Evolutionary conservation across 225 moss, liverwort and hornwort genomes (phyloP).

Genomic region (Lunularia cruciata): DNA sequence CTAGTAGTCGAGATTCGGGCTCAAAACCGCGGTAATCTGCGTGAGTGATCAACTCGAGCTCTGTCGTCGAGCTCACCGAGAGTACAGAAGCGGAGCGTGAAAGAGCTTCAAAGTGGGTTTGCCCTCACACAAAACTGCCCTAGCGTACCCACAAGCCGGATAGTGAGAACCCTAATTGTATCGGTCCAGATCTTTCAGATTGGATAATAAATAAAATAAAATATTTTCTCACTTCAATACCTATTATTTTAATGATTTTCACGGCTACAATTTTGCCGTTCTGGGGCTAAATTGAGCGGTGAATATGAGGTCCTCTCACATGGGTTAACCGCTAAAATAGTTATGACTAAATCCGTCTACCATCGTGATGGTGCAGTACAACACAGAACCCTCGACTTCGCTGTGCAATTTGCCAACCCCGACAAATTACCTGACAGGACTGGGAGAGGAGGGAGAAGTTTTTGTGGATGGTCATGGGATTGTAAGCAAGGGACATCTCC

Average conservation of each 20-base stretch:
- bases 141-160: slow-evolving; percentile 1
- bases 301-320: no score
- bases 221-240: neutral
- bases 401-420: no score
- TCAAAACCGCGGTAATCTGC: neutral
- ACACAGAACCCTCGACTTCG: no score
- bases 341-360: neutral
- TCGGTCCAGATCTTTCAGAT: slow-evolving; percentile 20
- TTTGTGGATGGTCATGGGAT: no score
- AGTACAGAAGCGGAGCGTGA: slow-evolving; percentile 7
- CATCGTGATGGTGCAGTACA: no score
- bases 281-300: neutral
- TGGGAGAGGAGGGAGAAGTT: no score
- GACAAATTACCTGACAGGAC: no score
- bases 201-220: neutral
- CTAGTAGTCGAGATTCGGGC: neutral
- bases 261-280: neutral
- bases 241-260: no score
- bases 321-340: neutral
- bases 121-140: slow-evolving; percentile 18
- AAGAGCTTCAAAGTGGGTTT: neutral
- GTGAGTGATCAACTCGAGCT: slow-evolving; percentile 16
- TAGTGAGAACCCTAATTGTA: slow-evolving; percentile 7
- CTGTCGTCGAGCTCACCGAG: neutral
- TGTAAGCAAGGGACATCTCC: no score